A percentile compares a stretch with the other conserved stretches of the same genome.
Evolutionary conservation across 495 filamentous ascomycete genomes (phyloP).

Genomic region (Penicillium roqueforti): DNA sequence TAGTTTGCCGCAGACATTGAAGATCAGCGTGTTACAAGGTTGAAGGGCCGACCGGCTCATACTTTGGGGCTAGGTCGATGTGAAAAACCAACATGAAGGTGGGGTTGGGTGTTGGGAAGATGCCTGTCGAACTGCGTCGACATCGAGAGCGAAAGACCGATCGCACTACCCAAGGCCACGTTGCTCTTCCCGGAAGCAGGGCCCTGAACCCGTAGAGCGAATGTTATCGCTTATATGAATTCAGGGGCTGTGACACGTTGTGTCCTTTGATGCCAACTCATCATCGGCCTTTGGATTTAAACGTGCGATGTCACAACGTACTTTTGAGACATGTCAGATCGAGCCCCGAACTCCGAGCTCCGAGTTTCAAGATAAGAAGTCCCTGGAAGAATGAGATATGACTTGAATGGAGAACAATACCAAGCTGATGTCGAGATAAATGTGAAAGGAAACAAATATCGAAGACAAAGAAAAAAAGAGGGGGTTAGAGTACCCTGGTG

Average conservation of each 20-base stretch:
- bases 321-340: not conserved
- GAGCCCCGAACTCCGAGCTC: conserved; percentile 5
- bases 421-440: not conserved
- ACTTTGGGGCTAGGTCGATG: not conserved
- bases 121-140: not conserved
- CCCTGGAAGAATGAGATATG: not conserved
- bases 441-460: not conserved
- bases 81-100: not conserved
- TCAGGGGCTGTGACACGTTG: not conserved
- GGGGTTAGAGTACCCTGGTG: not conserved
- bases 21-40: not conserved
- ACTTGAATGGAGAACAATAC: not conserved
- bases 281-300: not conserved
- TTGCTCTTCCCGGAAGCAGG: not conserved
- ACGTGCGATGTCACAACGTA: not conserved
- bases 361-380: not conserved
- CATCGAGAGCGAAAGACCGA: not conserved
- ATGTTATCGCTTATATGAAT: not conserved
- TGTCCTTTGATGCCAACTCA: not conserved
- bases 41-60: not conserved
- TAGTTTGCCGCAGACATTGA: not conserved
- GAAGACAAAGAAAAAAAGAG: not conserved
- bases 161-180: not conserved
- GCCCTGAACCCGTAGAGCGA: not conserved
- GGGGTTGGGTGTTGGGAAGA: not conserved